phyloP scores from a whole-genome alignment of 2,329 filamentous ascomycete species.

The Phyllosticta citrichinensis region DNA sequence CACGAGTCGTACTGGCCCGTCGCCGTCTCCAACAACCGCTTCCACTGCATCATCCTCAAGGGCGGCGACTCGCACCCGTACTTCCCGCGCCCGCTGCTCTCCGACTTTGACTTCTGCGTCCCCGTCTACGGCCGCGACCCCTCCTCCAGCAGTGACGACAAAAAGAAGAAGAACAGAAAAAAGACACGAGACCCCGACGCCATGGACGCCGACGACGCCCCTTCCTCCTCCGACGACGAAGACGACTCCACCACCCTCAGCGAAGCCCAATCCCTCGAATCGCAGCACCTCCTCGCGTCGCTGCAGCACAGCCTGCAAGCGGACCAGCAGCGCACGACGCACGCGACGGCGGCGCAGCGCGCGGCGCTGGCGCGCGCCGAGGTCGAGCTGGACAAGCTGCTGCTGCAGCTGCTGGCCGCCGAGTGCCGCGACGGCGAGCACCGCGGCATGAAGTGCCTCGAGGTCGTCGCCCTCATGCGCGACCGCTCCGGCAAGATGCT shows the following conservation, averaged over 20 bases:
- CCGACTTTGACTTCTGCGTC: conserved; percentile 85
- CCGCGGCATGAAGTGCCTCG: conserved; percentile 84
- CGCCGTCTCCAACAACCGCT: conserved; percentile 80
- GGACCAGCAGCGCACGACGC: conserved; percentile 62
- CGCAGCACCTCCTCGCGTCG: conserved; percentile 66
- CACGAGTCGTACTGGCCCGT: conserved; percentile 91
- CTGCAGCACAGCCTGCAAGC: conserved; percentile 63
- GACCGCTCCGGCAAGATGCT: conserved; percentile 82
- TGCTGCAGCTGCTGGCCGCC: conserved; percentile 77
- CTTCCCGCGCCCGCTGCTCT: conserved; percentile 80
- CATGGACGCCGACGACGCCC: conserved; percentile 12
- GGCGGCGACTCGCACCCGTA: conserved; percentile 88
- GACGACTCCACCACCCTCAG: conserved; percentile 27
- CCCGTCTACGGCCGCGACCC: conserved; percentile 49
- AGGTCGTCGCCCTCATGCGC: conserved; percentile 77
- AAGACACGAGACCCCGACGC: conserved; percentile 24
- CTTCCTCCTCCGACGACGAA: conserved; percentile 15
- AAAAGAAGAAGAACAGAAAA: background rate
- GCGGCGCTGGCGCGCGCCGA: conserved; percentile 60
- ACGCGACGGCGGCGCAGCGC: conserved; percentile 54
- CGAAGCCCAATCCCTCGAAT: conserved; percentile 60
- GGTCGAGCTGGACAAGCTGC: conserved; percentile 77
- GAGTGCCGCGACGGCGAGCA: conserved; percentile 93
- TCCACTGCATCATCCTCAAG: conserved; percentile 98
- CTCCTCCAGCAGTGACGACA: conserved; percentile 25